Evolutionary conservation across 164 flowering plant genomes (phyloP), one percentile per base, ranked within the genome.

Genomic region (Chloranthus sessilifolius): DNA sequence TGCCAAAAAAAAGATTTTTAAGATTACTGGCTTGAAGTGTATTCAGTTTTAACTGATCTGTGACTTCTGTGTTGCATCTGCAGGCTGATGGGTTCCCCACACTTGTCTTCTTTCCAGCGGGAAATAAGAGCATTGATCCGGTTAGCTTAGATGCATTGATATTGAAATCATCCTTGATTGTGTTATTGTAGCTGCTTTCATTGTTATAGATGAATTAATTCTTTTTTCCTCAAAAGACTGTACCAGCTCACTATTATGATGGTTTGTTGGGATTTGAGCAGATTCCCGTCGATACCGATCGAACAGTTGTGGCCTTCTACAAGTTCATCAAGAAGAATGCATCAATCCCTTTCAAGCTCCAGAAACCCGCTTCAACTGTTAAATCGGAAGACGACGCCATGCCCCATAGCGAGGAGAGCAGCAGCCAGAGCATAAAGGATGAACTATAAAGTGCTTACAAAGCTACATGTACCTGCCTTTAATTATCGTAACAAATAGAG

Each of bases 21-120:
- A n/a, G n/a, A n/a, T n/a, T n/a, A n/a, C n/a, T n/a, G n/a, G n/a
- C n/a, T n/a, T n/a, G n/a, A n/a, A n/a, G n/a, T n/a, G n/a, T n/a
- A n/a, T n/a, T n/a, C n/a, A n/a, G n/a, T n/a, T n/a, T n/a, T n/a
- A n/a, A n/a, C n/a, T n/a, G n/a, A n/a, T n/a, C n/a, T n/a, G n/a
- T n/a, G n/a, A n/a, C n/a, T n/a, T n/a, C n/a, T n/a, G n/a, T n/a
- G 6, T 44, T 44, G 48, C 29, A 4, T 44, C 47, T 78, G 63
- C 85, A 90, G 97, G 28, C 83, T 36, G 97, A 90, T 52, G 97
- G 95, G 6, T 90, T 80, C 72, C 94, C 97, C 23, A 82, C 91
- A 4, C 64, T 90, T 58, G 70, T 90, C 16, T 84, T 86, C 74
- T 90, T 77, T 72, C 97, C 95, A 10, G 97, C 97, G 12, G 97